Percentiles rank a stretch among this genome's conserved stretches.
Conservation (phyloP, 306 rosid species). For the Castanopsis chinensis region DNA sequence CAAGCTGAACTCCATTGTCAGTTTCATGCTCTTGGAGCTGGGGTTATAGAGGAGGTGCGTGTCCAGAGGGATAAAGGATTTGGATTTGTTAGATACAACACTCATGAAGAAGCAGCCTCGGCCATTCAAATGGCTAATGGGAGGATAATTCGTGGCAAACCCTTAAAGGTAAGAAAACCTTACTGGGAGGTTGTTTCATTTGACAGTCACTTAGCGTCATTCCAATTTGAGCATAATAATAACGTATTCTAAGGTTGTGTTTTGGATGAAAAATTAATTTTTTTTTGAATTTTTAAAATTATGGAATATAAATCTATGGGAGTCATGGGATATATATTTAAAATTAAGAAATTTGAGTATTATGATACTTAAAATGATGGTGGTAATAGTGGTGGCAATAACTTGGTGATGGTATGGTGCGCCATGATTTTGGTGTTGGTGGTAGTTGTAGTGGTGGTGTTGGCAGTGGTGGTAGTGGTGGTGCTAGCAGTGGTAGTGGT, state of each 20-base stretch:
- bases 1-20: conserved; percentile 59
- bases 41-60: conserved; percentile 62
- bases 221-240: not conserved
- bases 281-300: too few species aligned
- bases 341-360: too few species aligned
- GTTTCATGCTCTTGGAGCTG: conserved; percentile 58
- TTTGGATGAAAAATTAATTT: too few species aligned
- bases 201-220: conserved; percentile 8
- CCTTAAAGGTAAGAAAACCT: conserved; percentile 49
- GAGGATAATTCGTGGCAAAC: conserved; percentile 50
- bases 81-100: conserved; percentile 63
- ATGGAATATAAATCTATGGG: too few species aligned
- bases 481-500: too few species aligned
- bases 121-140: conserved; percentile 69
- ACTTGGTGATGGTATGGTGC: too few species aligned
- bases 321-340: too few species aligned
- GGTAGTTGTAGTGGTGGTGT: too few species aligned
- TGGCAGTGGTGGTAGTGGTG: too few species aligned
- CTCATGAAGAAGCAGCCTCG: conserved; percentile 56
- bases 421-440: too few species aligned
- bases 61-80: conserved; percentile 66
- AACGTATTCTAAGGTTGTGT: not conserved
- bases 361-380: too few species aligned
- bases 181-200: conserved; percentile 14
- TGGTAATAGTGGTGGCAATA: too few species aligned